A percentile compares a stretch with the other conserved stretches of the same genome.
Conservation (phyloP, 805 yeast species). For the Candida xiaguanensis region DNA sequence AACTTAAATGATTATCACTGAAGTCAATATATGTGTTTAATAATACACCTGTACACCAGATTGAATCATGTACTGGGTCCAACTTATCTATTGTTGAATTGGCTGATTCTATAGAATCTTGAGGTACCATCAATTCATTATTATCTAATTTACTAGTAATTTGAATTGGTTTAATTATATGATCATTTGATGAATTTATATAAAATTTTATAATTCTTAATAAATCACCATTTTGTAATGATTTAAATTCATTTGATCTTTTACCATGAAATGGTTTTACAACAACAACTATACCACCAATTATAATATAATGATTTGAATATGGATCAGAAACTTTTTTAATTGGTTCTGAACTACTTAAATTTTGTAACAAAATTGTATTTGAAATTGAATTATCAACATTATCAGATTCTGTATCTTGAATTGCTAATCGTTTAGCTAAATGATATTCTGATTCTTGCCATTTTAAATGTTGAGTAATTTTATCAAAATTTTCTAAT, state of each 20-base stretch:
- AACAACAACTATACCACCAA: conserved; percentile 33
- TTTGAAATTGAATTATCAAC: conserved; percentile 23
- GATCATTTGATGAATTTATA: conserved; percentile 11
- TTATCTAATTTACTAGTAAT: too few relatives aligned
- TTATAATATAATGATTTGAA: conserved; percentile 18
- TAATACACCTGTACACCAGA: conserved; percentile 29
- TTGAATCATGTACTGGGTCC: conserved; percentile 15
- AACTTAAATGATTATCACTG: conserved; percentile 11
- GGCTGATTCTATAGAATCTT: too few relatives aligned
- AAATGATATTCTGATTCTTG: conserved; percentile 5
- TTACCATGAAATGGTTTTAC: conserved; percentile 23
- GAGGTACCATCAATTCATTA: too few relatives aligned
- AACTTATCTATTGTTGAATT: conserved; percentile 12
- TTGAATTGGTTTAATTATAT: conserved; percentile 4
- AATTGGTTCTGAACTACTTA: conserved; percentile 14
- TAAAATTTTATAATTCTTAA: conserved; percentile 25
- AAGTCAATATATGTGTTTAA: conserved; percentile 25
- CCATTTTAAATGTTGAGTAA: conserved; percentile 8
- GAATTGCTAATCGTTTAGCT: background rate
- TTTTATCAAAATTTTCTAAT: conserved; percentile 14
- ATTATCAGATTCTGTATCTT: conserved; percentile 6
- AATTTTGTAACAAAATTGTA: conserved; percentile 24
- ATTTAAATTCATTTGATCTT: conserved; percentile 16
- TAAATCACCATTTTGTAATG: conserved; percentile 29
- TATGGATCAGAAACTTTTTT: conserved; percentile 27